Base-by-base conservation (phyloP, 179 eudicot species). In the Camellia oleifera region DNA sequence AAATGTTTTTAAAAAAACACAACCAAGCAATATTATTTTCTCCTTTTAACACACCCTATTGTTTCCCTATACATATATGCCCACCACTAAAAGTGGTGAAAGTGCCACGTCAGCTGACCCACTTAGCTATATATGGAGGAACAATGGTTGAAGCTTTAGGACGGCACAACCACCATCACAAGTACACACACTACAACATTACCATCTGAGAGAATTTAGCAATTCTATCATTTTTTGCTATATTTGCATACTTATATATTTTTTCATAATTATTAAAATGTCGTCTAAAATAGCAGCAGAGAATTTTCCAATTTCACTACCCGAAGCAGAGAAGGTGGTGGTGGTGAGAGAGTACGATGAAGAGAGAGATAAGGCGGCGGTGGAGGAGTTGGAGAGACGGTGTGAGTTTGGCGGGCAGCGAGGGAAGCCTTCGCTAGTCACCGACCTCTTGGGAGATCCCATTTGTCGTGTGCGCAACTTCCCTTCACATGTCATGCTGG, bases 401-500 rank as follows among this genome's bases (percentile, higher is more conserved):
- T 91, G 97, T 69, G 97, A 94, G 80, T 85, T 91, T 56, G 92
- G 40, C 40, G 40, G 93, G 6, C 84, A 89, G 64, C 83, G 79
- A 53, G 93, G 92, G 40, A 86, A 90, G 70, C 87, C 90, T 76
- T 77, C 88, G 0, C 86, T 94, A 12, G 84, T 90, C 58, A 94
- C 97, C 69, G 92, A 93, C 79, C 87, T 84, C 65, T 69, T 92
- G 85, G 97, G 95, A 44, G 98, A 94, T 73, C 98, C 98, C 64
- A 77, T 89, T 75, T 83, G 86, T 32, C 85, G 98, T 3, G 83
- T 94, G 7, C 92, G 94, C 48, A 85, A 87, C 72, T 87, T 86
- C 76, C 77, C 87, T 1, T 45, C 63, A 10, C 89, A 86, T 26
- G 73, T 89, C 72, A 94, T 94, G 98, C 85, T 94, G 90, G 98